These are phyloP conservation scores for Aspergillus fijiensis DNA, from an alignment of 2,329 filamentous ascomycete genomes.

Conservation along the genomic window DNA sequence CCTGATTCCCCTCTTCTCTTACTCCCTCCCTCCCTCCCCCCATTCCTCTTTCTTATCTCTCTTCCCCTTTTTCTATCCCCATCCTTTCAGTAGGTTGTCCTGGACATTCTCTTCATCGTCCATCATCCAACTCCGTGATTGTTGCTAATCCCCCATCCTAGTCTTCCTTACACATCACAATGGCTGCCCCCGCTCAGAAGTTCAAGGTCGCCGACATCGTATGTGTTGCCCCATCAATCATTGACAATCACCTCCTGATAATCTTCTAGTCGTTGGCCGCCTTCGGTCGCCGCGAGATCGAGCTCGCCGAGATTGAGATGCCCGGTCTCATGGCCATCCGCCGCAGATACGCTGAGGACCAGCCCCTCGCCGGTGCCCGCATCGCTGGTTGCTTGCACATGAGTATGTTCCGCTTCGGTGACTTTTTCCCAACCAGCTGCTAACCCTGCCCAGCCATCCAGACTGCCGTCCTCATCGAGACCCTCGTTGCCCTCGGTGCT, in stretches of 20 bases:
- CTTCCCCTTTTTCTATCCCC: constrained; percentile 4
- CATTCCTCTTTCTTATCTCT: constrained; percentile 7
- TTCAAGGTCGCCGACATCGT: constrained; percentile 98
- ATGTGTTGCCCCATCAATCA: constrained; percentile 29
- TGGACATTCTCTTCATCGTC: neutral
- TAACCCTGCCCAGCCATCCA: constrained; percentile 69
- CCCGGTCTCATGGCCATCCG: constrained; percentile 96
- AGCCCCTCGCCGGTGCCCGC: constrained; percentile 90
- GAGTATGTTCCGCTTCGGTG: constrained; percentile 58
- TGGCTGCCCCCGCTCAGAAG: constrained; percentile 79
- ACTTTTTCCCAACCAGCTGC: neutral
- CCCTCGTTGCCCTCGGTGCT: constrained; percentile 86
- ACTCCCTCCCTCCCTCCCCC: too few relatives aligned
- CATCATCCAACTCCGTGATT: neutral
- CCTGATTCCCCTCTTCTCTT: constrained; percentile 14
- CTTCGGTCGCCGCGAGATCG: constrained; percentile 98
- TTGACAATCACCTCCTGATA: neutral
- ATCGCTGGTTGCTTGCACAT: constrained; percentile 99
- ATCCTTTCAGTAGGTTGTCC: constrained; percentile 6
- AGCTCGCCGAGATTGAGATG: constrained; percentile 95
- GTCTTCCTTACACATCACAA: constrained; percentile 33
- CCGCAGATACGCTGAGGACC: constrained; percentile 84
- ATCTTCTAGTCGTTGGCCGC: constrained; percentile 73
- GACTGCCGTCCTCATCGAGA: constrained; percentile 99
- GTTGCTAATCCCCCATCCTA: constrained; percentile 8